These are phyloP conservation scores for Trichoderma guizhouense DNA, from an alignment of 2,329 filamentous ascomycete genomes.

Conservation along the genomic window DNA sequence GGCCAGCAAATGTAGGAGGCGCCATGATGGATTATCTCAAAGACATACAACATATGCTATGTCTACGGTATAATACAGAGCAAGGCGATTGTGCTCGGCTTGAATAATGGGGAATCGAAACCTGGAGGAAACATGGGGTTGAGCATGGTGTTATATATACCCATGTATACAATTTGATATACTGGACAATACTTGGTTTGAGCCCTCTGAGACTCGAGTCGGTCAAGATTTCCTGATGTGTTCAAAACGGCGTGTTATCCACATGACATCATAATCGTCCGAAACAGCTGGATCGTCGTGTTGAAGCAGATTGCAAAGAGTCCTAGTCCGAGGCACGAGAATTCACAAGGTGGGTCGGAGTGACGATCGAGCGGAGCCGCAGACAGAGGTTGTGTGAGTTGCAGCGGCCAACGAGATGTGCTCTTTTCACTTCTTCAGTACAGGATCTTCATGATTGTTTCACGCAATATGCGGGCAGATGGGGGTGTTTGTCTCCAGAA, in stretches of 20 bases:
- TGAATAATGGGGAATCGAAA: background rate
- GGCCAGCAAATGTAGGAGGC: slow-evolving; percentile 54
- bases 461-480: background rate
- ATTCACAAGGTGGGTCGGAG: background rate
- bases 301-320: slow-evolving; percentile 5
- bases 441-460: slow-evolving; percentile 1
- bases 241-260: background rate
- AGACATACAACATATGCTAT: background rate
- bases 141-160: background rate
- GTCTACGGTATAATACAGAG: background rate
- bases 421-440: background rate
- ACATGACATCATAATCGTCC: slow-evolving; percentile 12
- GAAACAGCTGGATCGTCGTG: background rate
- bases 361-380: slow-evolving; percentile 8
- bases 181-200: background rate
- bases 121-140: background rate
- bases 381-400: background rate
- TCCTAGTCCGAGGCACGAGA: background rate
- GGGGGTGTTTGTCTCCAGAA: background rate
- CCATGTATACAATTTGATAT: background rate
- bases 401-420: background rate
- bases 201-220: background rate
- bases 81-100: background rate
- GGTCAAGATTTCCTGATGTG: background rate
- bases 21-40: slow-evolving; percentile 38